Evolutionary conservation across 495 filamentous ascomycete species (phyloP).

Genomic region (Lasiosphaeriaceae sp.): DNA sequence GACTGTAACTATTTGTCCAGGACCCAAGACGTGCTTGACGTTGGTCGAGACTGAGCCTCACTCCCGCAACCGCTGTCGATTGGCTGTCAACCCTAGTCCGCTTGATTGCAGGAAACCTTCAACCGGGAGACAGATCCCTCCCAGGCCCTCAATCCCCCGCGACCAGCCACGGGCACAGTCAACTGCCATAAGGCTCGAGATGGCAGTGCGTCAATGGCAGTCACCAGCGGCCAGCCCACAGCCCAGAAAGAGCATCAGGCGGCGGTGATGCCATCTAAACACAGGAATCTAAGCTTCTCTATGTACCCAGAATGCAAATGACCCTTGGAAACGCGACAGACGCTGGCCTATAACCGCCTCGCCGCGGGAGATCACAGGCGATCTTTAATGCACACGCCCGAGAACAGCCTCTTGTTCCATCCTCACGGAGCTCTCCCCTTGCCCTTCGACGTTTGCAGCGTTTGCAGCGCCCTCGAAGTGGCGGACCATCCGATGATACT

Average conservation of each 20-base stretch:
- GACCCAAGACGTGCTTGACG: background rate
- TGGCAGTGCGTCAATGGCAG: too few relatives aligned
- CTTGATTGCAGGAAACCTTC: conserved; percentile 9
- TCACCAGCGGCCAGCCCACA: too few relatives aligned
- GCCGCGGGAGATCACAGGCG: conserved; percentile 1
- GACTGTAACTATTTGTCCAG: too few relatives aligned
- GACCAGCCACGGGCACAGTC: too few relatives aligned
- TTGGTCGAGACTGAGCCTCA: conserved; percentile 8
- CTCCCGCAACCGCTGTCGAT: conserved; percentile 3
- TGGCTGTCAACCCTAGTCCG: conserved; percentile 2
- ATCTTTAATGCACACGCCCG: conserved; percentile 1
- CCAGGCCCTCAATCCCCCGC: too few relatives aligned
- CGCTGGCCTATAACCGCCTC: background rate
- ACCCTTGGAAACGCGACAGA: background rate
- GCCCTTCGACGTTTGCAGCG: background rate
- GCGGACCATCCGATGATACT: background rate
- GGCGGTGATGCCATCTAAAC: too few relatives aligned
- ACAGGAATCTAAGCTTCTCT: too few relatives aligned
- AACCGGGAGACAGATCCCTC: too few relatives aligned
- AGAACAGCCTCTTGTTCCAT: background rate
- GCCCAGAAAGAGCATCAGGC: too few relatives aligned
- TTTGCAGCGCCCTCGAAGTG: too few relatives aligned
- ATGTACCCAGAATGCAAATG: background rate
- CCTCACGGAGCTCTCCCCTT: background rate
- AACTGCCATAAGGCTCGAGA: too few relatives aligned